Evolutionary conservation across 768 basidiomycete species (phyloP).

Genomic region (Suillus paluster): DNA sequence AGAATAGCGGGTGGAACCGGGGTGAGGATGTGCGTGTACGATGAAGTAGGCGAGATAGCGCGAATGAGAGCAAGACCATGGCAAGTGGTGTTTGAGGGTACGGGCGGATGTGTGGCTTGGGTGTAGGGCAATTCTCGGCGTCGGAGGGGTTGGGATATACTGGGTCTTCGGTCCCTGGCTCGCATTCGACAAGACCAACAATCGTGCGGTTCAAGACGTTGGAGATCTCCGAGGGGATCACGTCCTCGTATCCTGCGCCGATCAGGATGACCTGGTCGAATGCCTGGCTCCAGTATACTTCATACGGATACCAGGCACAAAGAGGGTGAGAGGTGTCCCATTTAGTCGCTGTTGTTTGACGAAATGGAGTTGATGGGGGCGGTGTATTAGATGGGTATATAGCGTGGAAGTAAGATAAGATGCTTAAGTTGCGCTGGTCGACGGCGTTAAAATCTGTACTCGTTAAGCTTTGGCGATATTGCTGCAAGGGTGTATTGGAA

Average conservation of each 20-base stretch:
- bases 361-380: conserved; percentile 23
- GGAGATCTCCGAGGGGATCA: conserved; percentile 68
- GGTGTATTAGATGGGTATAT: conserved; percentile 40
- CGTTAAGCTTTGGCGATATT: conserved; percentile 43
- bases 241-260: conserved; percentile 81
- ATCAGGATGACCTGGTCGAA: conserved; percentile 69
- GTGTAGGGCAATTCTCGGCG: conserved; percentile 54
- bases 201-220: conserved; percentile 80
- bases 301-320: conserved; percentile 71
- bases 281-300: conserved; percentile 59
- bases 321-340: conserved; percentile 82
- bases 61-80: conserved; percentile 82
- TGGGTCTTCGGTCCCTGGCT: conserved; percentile 19
- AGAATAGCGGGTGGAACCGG: conserved; percentile 64
- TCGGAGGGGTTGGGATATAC: conserved; percentile 4
- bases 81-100: conserved; percentile 64
- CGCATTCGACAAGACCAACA: conserved; percentile 71
- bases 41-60: conserved; percentile 39
- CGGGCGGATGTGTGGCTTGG: conserved; percentile 57
- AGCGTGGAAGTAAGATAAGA: conserved; percentile 81
- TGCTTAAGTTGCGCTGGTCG: conserved; percentile 72
- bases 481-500: conserved; percentile 38
- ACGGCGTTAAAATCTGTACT: conserved; percentile 42
- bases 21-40: conserved; percentile 74
- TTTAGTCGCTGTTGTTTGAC: conserved; percentile 41